Conservation (phyloP, 2,329 filamentous ascomycete species). For the Alternaria viburni region DNA sequence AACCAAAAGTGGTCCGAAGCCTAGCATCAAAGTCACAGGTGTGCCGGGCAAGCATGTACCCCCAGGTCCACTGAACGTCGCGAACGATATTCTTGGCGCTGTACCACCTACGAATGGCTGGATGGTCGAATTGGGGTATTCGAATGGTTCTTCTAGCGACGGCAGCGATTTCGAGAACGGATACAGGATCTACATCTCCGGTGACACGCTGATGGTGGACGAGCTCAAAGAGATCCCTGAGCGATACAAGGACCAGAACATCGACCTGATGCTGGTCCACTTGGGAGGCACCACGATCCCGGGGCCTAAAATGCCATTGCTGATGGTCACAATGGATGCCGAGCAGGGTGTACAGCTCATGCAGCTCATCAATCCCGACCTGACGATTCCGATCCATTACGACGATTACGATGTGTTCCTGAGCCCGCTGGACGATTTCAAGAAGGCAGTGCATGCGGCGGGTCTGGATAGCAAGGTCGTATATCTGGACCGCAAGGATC, state of each 20-base stretch:
- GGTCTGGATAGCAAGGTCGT: constrained; percentile 62
- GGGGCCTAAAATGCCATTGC: constrained; percentile 61
- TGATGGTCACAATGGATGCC: constrained; percentile 75
- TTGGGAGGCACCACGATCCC: constrained; percentile 71
- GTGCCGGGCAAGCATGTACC: constrained; percentile 71
- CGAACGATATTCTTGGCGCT: constrained; percentile 57
- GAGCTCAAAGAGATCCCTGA: constrained; percentile 67
- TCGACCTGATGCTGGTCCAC: constrained; percentile 72
- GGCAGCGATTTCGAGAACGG: constrained; percentile 51
- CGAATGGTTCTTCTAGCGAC: constrained; percentile 14
- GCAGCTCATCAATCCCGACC: constrained; percentile 63
- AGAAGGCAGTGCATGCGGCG: constrained; percentile 60
- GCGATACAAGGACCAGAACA: constrained; percentile 59
- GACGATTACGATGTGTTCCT: constrained; percentile 64
- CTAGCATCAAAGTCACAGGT: constrained; percentile 63
- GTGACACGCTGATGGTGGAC: constrained; percentile 68
- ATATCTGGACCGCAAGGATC: constrained; percentile 65
- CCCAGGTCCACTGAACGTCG: constrained; percentile 49
- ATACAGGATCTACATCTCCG: constrained; percentile 69
- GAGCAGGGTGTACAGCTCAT: constrained; percentile 67
- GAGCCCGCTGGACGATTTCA: constrained; percentile 66
- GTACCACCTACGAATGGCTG: constrained; percentile 71
- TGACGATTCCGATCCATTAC: constrained; percentile 61
- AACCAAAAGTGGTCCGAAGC: constrained; percentile 25
- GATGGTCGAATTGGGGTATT: constrained; percentile 68